Evolutionary conservation across 345 rosid species (phyloP).

Genomic region (Pelargonium nanum): DNA sequence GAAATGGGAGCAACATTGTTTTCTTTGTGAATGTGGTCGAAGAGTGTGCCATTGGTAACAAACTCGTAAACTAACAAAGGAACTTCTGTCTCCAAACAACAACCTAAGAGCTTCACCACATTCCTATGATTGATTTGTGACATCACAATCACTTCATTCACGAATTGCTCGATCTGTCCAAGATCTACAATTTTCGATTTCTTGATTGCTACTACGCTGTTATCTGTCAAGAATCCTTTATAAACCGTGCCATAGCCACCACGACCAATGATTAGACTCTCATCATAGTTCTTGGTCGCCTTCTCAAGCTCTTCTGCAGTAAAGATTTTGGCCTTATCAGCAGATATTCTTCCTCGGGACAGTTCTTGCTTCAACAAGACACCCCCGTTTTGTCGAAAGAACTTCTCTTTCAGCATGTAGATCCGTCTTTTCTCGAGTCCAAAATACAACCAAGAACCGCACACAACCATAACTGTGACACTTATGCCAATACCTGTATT

Average conservation of each 20-base stretch:
- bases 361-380: conserved; percentile 25
- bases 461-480: conserved; percentile 2
- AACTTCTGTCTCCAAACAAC: conserved; percentile 36
- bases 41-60: conserved; percentile 31
- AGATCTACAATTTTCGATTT: conserved; percentile 27
- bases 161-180: conserved; percentile 34
- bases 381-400: conserved; percentile 28
- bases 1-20: conserved; percentile 12
- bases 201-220: conserved; percentile 30
- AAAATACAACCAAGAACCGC: conserved; percentile 2
- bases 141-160: conserved; percentile 36
- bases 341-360: background rate
- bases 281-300: conserved; percentile 29
- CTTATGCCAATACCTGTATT: conserved; percentile 9
- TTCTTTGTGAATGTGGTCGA: conserved; percentile 24
- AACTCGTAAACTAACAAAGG: conserved; percentile 38
- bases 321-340: conserved; percentile 20
- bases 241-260: conserved; percentile 40
- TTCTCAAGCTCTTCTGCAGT: conserved; percentile 22
- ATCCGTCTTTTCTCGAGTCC: conserved; percentile 9
- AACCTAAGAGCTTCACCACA: conserved; percentile 34
- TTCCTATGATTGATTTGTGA: conserved; percentile 37
- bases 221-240: conserved; percentile 29
- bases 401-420: conserved; percentile 9
- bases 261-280: conserved; percentile 24